phyloP scores from a whole-genome alignment of 2,329 filamentous ascomycete species.

The Proliferodiscus dingleyae region DNA sequence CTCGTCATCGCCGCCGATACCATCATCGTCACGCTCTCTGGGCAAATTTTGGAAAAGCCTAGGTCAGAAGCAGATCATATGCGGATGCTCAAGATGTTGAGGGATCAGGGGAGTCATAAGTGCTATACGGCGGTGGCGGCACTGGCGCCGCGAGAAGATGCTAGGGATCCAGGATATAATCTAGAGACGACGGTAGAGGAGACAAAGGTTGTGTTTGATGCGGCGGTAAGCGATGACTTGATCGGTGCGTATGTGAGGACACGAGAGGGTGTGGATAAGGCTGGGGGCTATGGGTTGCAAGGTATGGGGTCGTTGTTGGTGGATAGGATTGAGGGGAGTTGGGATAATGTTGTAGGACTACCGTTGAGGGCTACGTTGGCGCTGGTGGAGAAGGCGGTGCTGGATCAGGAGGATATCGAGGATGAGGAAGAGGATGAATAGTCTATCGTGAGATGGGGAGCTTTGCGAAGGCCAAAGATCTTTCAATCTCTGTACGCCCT shows the following conservation, averaged over 20 bases:
- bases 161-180: slow-evolving; percentile 78
- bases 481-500: no score
- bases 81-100: slow-evolving; percentile 73
- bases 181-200: slow-evolving; percentile 81
- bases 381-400: slow-evolving; percentile 84
- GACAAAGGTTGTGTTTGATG: slow-evolving; percentile 83
- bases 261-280: slow-evolving; percentile 91
- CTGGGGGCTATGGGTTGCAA: slow-evolving; percentile 92
- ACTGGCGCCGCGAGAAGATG: slow-evolving; percentile 77
- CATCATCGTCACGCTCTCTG: slow-evolving; percentile 71
- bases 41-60: slow-evolving; percentile 87
- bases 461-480: no score
- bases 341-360: slow-evolving; percentile 92
- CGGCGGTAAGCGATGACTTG: slow-evolving; percentile 71
- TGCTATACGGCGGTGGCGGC: slow-evolving; percentile 82
- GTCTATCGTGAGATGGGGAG: no score
- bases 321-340: slow-evolving; percentile 81
- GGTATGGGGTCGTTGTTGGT: slow-evolving; percentile 82
- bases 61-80: slow-evolving; percentile 75
- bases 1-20: slow-evolving; percentile 90
- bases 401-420: slow-evolving; percentile 60
- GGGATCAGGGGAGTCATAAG: slow-evolving; percentile 72
- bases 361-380: slow-evolving; percentile 73
- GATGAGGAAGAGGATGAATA: slow-evolving; percentile 37
- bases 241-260: slow-evolving; percentile 79